Evolutionary conservation across 805 yeast genomes (phyloP).

Genomic region (Myxozyma udenii): DNA sequence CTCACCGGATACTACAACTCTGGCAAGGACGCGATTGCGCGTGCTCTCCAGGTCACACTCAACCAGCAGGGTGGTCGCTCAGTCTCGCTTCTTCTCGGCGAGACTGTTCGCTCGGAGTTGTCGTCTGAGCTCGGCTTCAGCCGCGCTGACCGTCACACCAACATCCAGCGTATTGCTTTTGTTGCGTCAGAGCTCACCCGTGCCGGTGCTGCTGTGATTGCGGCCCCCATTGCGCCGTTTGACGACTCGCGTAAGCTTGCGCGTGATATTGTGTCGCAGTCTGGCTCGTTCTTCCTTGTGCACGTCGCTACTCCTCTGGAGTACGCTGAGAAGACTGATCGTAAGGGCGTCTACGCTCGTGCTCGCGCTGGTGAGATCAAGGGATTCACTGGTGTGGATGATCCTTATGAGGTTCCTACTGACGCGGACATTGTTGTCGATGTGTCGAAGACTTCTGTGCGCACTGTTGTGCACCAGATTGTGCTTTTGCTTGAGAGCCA

Average conservation of each 20-base stretch:
- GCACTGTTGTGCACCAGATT: conserved; percentile 70
- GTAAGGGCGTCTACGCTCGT: conserved; percentile 50
- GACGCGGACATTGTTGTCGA: conserved; percentile 59
- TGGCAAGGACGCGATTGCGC: conserved; percentile 63
- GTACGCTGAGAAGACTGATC: conserved; percentile 47
- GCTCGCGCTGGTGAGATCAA: conserved; percentile 48
- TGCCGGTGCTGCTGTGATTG: conserved; percentile 89
- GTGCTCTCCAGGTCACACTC: conserved; percentile 84
- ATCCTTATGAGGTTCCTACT: conserved; percentile 48
- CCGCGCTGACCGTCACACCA: conserved; percentile 41
- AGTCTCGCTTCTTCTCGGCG: conserved; percentile 56
- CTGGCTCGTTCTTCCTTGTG: conserved; percentile 52
- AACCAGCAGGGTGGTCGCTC: conserved; percentile 88
- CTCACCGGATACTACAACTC: conserved; percentile 59
- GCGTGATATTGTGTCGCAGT: conserved; percentile 46
- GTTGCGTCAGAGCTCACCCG: conserved; percentile 73
- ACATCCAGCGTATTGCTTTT: conserved; percentile 52
- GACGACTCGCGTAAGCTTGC: conserved; percentile 45
- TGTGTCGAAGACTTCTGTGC: conserved; percentile 53
- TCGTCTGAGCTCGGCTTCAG: conserved; percentile 44
- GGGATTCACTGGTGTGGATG: conserved; percentile 48
- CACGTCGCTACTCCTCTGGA: conserved; percentile 53
- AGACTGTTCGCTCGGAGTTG: conserved; percentile 42
- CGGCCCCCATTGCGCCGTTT: conserved; percentile 53
- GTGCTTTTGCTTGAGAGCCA: conserved; percentile 72